Conservation (phyloP, 805 yeast species). For the Starmerella potacharoeniae region DNA sequence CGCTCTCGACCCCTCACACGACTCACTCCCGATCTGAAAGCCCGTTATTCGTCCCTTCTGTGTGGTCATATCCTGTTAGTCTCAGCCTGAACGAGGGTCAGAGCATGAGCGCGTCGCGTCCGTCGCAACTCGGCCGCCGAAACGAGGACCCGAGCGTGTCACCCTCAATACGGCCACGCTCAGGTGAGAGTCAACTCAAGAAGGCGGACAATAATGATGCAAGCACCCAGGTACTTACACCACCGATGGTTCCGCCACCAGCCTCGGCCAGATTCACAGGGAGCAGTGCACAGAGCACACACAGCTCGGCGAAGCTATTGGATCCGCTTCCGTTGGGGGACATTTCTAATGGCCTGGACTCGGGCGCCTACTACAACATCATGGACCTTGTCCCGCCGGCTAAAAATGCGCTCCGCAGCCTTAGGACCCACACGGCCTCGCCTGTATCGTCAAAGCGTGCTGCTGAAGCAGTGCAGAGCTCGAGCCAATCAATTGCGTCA, state of each 20-base stretch:
- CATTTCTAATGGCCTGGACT: not conserved
- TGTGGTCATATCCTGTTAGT: not conserved
- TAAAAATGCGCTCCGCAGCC: not conserved
- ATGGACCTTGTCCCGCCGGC: not conserved
- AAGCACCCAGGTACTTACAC: not conserved
- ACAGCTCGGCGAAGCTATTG: not conserved
- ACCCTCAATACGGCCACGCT: not conserved
- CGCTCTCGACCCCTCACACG: not conserved
- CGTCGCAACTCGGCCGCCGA: not conserved
- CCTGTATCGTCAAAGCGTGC: not conserved
- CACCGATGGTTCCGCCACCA: too few relatives aligned
- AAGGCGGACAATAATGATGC: not conserved
- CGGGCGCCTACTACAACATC: not conserved
- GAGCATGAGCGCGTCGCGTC: not conserved
- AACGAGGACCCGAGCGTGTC: not conserved
- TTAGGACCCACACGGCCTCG: not conserved
- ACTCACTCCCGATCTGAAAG: not conserved
- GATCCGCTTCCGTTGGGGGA: not conserved
- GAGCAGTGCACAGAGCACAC: not conserved
- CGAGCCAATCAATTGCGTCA: not conserved
- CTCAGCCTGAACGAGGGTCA: not conserved
- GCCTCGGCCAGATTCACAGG: not conserved
- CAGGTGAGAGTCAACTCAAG: not conserved
- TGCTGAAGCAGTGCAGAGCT: not conserved
- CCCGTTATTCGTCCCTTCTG: not conserved